These are phyloP conservation scores for Gentiana macrophylla DNA, from an alignment of 257 asterid species.

Conservation along the genomic window DNA sequence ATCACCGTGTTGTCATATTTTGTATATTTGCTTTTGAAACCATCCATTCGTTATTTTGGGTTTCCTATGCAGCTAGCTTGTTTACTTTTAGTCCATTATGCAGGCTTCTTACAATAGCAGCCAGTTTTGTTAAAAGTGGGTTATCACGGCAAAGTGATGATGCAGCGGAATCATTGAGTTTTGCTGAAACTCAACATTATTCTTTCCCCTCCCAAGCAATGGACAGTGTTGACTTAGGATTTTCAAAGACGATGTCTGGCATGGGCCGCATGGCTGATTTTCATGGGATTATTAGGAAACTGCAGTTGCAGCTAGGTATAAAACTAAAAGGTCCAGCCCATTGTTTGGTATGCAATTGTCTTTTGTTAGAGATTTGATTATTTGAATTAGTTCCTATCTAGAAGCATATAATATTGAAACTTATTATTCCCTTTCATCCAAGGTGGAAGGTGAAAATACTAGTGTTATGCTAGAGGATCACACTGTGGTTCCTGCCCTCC, in stretches of 20 bases:
- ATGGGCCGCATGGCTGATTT: conserved; percentile 65
- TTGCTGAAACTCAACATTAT: conserved; percentile 21
- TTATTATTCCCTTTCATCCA: conserved; percentile 12
- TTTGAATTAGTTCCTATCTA: conserved; percentile 10
- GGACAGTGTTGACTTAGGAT: conserved; percentile 25
- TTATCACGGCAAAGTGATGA: conserved; percentile 52
- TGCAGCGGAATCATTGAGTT: conserved; percentile 30
- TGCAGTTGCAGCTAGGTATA: conserved; percentile 59
- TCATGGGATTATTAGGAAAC: conserved; percentile 59
- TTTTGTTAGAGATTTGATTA: conserved; percentile 12
- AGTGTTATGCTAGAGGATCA: conserved; percentile 30
- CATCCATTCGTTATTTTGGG: not conserved
- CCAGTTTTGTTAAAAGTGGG: conserved; percentile 65
- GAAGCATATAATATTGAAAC: conserved; percentile 5
- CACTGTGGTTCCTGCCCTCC: conserved; percentile 28
- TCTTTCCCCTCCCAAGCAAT: conserved; percentile 25
- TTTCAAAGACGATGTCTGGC: conserved; percentile 20
- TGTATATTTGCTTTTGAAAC: not conserved
- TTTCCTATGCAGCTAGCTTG: conserved; percentile 1
- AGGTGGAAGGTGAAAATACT: conserved; percentile 46
- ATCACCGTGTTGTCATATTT: not conserved
- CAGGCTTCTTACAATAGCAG: conserved; percentile 92
- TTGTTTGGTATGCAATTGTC: conserved; percentile 35
- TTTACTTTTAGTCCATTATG: conserved; percentile 23
- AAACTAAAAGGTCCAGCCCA: conserved; percentile 66